phyloP scores from a whole-genome alignment of 257 asterid genomes.

The Rauvolfia tetraphylla region DNA sequence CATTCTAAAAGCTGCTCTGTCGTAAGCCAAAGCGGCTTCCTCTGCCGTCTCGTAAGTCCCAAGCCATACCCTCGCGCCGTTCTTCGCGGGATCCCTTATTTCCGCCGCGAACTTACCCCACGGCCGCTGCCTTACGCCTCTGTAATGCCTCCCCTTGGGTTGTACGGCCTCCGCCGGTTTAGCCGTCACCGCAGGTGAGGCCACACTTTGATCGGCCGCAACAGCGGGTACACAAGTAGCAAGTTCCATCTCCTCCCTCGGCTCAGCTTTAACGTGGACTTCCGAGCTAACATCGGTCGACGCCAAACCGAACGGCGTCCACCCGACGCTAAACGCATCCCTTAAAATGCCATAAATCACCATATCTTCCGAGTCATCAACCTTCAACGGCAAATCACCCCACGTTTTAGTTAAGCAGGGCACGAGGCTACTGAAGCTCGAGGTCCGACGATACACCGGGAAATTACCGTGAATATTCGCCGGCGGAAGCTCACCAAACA shows the following conservation, averaged over 20 bases:
- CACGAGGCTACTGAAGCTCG: constrained; percentile 56
- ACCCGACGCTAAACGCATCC: constrained; percentile 74
- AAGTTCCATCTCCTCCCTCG: constrained; percentile 36
- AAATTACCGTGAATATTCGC: constrained; percentile 10
- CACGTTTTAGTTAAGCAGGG: constrained; percentile 69
- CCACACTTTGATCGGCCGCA: constrained; percentile 14
- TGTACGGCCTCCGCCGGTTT: constrained; percentile 15
- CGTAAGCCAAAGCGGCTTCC: constrained; percentile 90
- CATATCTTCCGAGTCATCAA: constrained; percentile 84
- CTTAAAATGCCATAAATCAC: constrained; percentile 67
- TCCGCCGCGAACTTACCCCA: constrained; percentile 96
- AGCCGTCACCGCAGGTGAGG: constrained; percentile 17
- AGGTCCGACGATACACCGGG: constrained; percentile 49
- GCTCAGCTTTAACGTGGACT: constrained; percentile 53
- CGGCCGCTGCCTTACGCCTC: constrained; percentile 85
- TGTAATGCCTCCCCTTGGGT: constrained; percentile 60
- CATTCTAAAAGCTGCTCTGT: constrained; percentile 82
- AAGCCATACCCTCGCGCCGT: constrained; percentile 91
- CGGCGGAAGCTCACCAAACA: constrained; percentile 32
- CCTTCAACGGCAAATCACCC: constrained; percentile 87
- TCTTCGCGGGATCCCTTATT: constrained; percentile 84
- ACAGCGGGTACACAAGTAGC: constrained; percentile 6
- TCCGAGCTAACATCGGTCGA: constrained; percentile 7
- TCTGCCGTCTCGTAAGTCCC: constrained; percentile 87
- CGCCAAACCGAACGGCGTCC: constrained; percentile 61